Evolutionary conservation across 805 yeast genomes (phyloP), one percentile per base, ranked within the genome.

Genomic region (Wickerhamomyces subpelliculosus): DNA sequence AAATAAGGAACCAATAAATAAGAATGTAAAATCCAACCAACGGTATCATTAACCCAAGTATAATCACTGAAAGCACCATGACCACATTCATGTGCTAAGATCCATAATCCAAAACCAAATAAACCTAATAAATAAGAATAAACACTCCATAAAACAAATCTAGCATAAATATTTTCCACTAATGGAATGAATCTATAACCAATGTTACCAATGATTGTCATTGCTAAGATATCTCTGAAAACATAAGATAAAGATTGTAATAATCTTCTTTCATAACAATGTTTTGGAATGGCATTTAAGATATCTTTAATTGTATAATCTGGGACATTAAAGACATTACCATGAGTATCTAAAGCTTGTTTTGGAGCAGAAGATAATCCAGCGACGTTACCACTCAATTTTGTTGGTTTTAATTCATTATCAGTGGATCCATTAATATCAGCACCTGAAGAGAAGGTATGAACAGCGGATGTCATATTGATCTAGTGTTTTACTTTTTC

Each of bases 21-120:
- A 32, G 80, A 73, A 54, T 76, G 82, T 35, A 76, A 55, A 22
- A 72, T 67, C 82, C 81, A 76, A 37, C 83, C 83, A 41, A 73
- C 68, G 21, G 67, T 53, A 53, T 75, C 80, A 49, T 76, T 76
- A 37, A 76, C 65, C 49, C 55, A 55, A 41, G 62, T 65, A 49
- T 72, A 72, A 48, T 75, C 78, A 27, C 76, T 68, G 52, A 76
- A 76, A 16, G 81, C 81, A 37, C 70, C 72, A 54, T 76, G 83
- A 30, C 82, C 81, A 64, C 82, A 76, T 58, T 75, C 80, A 54
- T 75, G 81, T 34, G 79, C 80, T 54, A 76, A 57, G 44, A 76
- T 72, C 82, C 81, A 76, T 36, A 75, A 55, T 32, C 83, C 82
- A 40, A 73, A 68, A 7, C 77, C 75, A 46, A 73, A 67, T 41